Percentiles rank a stretch among this genome's conserved stretches.
Conservation (phyloP, 2,329 filamentous ascomycete species). For the Monosporascus sp. region DNA sequence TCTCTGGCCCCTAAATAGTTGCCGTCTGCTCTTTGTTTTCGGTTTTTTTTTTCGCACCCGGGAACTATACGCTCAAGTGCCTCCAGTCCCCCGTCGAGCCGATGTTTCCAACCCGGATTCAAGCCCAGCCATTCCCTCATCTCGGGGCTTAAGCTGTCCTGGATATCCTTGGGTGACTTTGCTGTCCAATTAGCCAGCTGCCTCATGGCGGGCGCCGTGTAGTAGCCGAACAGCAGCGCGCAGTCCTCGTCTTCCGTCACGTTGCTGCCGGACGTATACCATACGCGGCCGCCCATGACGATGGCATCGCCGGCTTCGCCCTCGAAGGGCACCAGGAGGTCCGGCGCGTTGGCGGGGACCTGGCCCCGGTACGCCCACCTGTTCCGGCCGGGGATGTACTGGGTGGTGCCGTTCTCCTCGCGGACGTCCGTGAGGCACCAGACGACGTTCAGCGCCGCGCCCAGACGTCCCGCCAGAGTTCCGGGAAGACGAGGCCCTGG, state of each 20-base stretch:
- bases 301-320: constrained; percentile 27
- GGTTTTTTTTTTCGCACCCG: background rate
- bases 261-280: constrained; percentile 30
- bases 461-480: constrained; percentile 24
- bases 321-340: constrained; percentile 25
- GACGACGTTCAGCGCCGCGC: constrained; percentile 18
- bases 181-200: constrained; percentile 29
- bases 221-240: constrained; percentile 28
- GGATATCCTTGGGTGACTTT: constrained; percentile 21
- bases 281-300: constrained; percentile 28
- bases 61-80: constrained; percentile 10
- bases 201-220: constrained; percentile 24
- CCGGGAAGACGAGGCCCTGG: constrained; percentile 26
- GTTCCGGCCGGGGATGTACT: constrained; percentile 15
- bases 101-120: constrained; percentile 10
- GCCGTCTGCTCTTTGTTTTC: background rate
- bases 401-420: constrained; percentile 24
- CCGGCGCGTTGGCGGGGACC: constrained; percentile 17
- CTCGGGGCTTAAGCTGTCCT: constrained; percentile 17
- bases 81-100: constrained; percentile 7
- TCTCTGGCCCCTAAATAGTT: background rate
- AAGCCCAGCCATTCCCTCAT: constrained; percentile 25
- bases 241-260: constrained; percentile 26
- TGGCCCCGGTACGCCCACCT: constrained; percentile 6
- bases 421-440: constrained; percentile 28